Conservation (phyloP, 2,329 filamentous ascomycete genomes). For the Pyricularia grisea region DNA sequence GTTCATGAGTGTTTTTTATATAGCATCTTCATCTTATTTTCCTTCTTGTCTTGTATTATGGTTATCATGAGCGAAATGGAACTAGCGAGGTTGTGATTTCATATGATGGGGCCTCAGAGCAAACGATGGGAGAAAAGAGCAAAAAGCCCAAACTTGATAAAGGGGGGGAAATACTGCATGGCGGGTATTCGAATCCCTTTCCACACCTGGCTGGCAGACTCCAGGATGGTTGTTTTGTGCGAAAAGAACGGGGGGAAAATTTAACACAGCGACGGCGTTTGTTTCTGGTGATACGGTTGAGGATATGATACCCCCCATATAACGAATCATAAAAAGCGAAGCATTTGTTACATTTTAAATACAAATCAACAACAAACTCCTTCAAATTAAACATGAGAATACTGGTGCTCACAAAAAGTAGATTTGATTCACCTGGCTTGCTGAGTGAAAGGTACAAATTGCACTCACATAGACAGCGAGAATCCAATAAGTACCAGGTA, state of each 20-base stretch:
- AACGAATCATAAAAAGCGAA: slow-evolving; percentile 12
- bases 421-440: neutral
- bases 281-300: slow-evolving; percentile 32
- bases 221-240: slow-evolving; percentile 10
- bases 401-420: no score
- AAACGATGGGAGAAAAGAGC: slow-evolving; percentile 12
- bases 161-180: neutral
- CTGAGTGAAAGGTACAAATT: neutral
- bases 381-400: neutral
- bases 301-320: slow-evolving; percentile 28
- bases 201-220: slow-evolving; percentile 17
- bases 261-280: slow-evolving; percentile 21
- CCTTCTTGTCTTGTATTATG: neutral
- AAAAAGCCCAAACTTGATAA: slow-evolving; percentile 2
- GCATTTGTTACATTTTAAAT: neutral
- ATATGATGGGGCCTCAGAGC: slow-evolving; percentile 22
- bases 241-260: slow-evolving; percentile 3
- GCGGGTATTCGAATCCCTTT: neutral
- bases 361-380: neutral
- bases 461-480: neutral
- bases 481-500: neutral
- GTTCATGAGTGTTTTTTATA: neutral
- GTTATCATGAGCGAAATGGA: neutral
- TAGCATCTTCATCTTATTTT: neutral
- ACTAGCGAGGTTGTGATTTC: neutral